Base-by-base conservation (phyloP, 2,329 filamentous ascomycete species). In the Curvularia spicifera region DNA sequence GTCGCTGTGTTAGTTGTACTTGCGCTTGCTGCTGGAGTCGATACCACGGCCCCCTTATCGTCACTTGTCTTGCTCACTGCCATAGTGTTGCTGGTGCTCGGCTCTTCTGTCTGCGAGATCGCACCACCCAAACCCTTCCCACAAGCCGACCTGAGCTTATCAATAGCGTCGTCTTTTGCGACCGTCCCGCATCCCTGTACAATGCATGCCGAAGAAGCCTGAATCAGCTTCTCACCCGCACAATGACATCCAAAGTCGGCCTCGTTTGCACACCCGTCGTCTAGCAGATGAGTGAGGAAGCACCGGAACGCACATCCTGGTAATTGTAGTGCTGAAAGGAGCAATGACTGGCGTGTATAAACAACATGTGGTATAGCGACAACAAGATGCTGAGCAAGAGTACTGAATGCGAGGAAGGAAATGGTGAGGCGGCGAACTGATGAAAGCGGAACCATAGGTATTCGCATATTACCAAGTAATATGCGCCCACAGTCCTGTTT, bases 181-280 rank as follows among this genome's bases (percentile, higher is more conserved):
- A 33, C 10, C 7, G 39, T 22, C 26, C 48, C 52, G 31, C 64
- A 69, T 1, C 50, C 48, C 48, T 63, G 56, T 33, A 45, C n/a
- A 9, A 69, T 49, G 29, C 66, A 69, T 12, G 45, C 20, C 10
- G 55, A 45, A 18, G 59, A 56, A 35, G 56, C 56, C 12, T 52
- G 40, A 7, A 66, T 40, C 13, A 67, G 46, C 4, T 60, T 58
- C 0, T 57, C 61, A 2, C 28, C 40, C 4, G 46, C 42, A 37
- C 67, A 70, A 28, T 70, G 67, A 24, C 67, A 70, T 20, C 53
- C 24, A 51, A 70, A 67, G 40, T 70, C 67, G 5, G 59, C 52
- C 33, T 68, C 66, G 35, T 45, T 55, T 5, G 43, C 51, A 43
- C 67, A 70, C 3, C 62, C 61, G 47, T 70, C 67, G 3, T 40